Base-by-base conservation (phyloP, 768 basidiomycete genomes). In the Gymnopilus junonius region DNA sequence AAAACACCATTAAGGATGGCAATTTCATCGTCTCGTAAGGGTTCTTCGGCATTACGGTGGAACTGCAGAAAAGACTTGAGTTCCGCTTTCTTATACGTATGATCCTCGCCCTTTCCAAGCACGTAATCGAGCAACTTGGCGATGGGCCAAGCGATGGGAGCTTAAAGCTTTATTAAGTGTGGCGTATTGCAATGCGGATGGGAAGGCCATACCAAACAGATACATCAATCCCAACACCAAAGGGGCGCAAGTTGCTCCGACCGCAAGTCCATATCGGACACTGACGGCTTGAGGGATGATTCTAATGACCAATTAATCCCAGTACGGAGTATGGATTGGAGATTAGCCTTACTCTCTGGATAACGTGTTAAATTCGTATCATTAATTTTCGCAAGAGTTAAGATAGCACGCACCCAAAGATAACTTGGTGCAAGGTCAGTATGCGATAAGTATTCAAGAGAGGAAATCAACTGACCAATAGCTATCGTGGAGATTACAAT, bases 81-180 rank as follows among this genome's bases (percentile, higher is more conserved):
- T 62, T 90, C 88, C 0, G 91, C 91, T 73, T 94, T 94, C 70
- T 93, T 93, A 78, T 94, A 94, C 0, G 90, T 92, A 42, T 86
- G 81, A 0, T 79, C 80, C 67, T 93, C 92, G 67, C 89, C 83
- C 2, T 80, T 81, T 21, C 97, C 97, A 2, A 99, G 86, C 2
- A 90, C 85, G 51, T 76, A 80, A 72, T 98, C 97, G 32, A 99
- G 87, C 0, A 98, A 77, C 66, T 89, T 89, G 31, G 91, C 91
- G 58, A 89, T 89, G 3, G 92, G 92, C 74, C 83, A 95, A 0
- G 94, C 93, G 64, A 96, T 79, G 4, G 94, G 94, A 8, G 90
- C 87, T 90, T 15, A 3, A 27, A 17, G 37, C 25, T 42, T 20
- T 23, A 32, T 55, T n/a, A 83, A 42, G 50, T 39, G 39, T 17